Conservation (phyloP, 208 protist species). For the Kentomonas sorsogonicus region DNA sequence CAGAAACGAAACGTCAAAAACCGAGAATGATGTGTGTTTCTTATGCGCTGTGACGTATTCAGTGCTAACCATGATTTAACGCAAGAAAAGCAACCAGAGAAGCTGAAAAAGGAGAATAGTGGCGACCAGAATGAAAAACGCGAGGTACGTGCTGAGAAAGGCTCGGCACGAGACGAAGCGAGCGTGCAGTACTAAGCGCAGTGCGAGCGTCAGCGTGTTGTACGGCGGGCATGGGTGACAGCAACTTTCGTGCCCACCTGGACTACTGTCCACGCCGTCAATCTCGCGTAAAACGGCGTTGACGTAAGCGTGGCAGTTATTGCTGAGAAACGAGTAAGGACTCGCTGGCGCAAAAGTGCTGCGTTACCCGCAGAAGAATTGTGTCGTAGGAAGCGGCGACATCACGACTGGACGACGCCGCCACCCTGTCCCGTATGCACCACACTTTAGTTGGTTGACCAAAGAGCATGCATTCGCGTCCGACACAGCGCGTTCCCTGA, state of each 20-base stretch:
- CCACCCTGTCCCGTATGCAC: conserved; percentile 39
- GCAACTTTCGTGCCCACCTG: too few relatives aligned
- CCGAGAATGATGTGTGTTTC: too few relatives aligned
- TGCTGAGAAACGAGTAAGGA: conserved; percentile 84
- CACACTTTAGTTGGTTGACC: conserved; percentile 77
- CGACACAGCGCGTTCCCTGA: conserved; percentile 77
- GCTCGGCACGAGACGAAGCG: neutral
- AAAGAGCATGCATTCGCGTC: conserved; percentile 86
- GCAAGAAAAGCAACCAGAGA: too few relatives aligned
- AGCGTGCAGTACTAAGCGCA: neutral
- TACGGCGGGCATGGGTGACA: too few relatives aligned
- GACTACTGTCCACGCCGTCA: too few relatives aligned
- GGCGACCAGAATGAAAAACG: too few relatives aligned
- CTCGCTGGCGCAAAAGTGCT: conserved; percentile 58
- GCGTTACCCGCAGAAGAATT: conserved; percentile 23
- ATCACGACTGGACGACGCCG: conserved; percentile 13
- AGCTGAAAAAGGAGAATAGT: too few relatives aligned
- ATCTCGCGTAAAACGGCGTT: too few relatives aligned
- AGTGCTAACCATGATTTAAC: too few relatives aligned
- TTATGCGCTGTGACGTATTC: too few relatives aligned
- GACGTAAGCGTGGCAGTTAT: conserved; percentile 88
- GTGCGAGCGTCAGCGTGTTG: too few relatives aligned
- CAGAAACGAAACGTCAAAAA: too few relatives aligned
- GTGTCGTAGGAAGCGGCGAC: conserved; percentile 59
- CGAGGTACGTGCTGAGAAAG: neutral